A percentile compares a stretch with the other conserved stretches of the same genome.
These are phyloP conservation scores for Tetrapyrgos nigripes DNA, from an alignment of 1,284 basidiomycete genomes.

Conservation along the genomic window DNA sequence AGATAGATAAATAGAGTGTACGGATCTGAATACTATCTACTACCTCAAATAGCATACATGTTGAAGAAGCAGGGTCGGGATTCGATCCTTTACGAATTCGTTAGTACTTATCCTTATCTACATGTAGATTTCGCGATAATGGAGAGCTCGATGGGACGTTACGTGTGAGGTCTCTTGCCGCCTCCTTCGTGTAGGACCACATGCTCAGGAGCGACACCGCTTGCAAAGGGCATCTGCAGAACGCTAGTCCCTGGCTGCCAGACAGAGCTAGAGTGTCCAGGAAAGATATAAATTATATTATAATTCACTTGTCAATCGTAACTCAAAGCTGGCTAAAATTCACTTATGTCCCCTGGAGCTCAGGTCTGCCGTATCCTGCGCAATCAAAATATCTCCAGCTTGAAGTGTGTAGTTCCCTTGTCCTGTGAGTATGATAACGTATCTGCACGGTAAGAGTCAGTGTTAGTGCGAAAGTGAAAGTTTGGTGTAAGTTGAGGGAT, in stretches of 20 bases:
- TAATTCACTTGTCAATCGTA: too few relatives aligned
- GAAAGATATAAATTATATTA: background rate
- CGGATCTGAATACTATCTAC: too few relatives aligned
- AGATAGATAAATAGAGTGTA: too few relatives aligned
- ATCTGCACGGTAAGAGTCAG: constrained; percentile 8
- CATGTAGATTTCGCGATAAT: too few relatives aligned
- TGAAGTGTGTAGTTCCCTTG: constrained; percentile 16
- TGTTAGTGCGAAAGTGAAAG: too few relatives aligned
- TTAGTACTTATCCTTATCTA: too few relatives aligned
- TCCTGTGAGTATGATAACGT: constrained; percentile 20
- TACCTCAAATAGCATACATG: too few relatives aligned
- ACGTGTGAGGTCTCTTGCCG: constrained; percentile 16
- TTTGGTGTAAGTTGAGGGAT: background rate
- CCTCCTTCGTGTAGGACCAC: constrained; percentile 19
- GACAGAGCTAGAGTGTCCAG: constrained; percentile 19
- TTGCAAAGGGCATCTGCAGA: constrained; percentile 20
- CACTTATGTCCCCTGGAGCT: constrained; percentile 21
- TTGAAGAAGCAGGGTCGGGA: too few relatives aligned
- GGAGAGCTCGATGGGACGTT: too few relatives aligned
- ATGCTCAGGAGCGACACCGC: constrained; percentile 8
- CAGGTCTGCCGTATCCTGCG: constrained; percentile 10
- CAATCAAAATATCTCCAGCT: constrained; percentile 21
- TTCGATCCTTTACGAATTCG: too few relatives aligned
- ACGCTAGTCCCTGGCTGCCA: constrained; percentile 18
- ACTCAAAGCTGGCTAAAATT: too few relatives aligned